phyloP scores from a whole-genome alignment of 805 yeast genomes.

The Hanseniaspora meyeri region DNA sequence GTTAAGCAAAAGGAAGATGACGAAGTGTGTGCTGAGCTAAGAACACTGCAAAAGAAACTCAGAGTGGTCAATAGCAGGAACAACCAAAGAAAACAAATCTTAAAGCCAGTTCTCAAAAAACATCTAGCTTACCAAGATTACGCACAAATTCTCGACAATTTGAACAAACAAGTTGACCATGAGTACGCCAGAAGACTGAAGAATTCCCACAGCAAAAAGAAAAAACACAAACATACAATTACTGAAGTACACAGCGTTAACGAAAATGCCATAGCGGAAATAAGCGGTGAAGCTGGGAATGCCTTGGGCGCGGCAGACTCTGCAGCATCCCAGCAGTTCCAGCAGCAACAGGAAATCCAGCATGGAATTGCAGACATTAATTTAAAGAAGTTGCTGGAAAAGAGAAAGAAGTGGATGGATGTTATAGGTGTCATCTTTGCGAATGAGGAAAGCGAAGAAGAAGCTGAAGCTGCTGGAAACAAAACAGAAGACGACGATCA shows the following conservation, averaged over 20 bases:
- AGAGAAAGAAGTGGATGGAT: slow-evolving; percentile 75
- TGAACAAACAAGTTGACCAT: slow-evolving; percentile 94
- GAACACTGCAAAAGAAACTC: slow-evolving; percentile 59
- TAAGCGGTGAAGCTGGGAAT: slow-evolving; percentile 16
- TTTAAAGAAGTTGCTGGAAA: slow-evolving; percentile 65
- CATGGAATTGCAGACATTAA: slow-evolving; percentile 70
- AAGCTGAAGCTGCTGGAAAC: slow-evolving; percentile 33
- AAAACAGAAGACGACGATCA: slow-evolving; percentile 29
- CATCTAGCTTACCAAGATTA: slow-evolving; percentile 94
- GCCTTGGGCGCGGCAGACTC: neutral
- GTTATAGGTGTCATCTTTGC: slow-evolving; percentile 79
- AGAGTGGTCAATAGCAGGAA: slow-evolving; percentile 50
- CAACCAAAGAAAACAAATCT: slow-evolving; percentile 47
- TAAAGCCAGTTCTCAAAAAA: slow-evolving; percentile 67
- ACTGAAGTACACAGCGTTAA: slow-evolving; percentile 10
- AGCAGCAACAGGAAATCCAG: slow-evolving; percentile 31
- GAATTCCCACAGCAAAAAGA: slow-evolving; percentile 44
- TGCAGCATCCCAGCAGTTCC: neutral
- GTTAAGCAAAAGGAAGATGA: slow-evolving; percentile 76
- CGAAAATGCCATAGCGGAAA: slow-evolving; percentile 13
- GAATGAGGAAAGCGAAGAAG: slow-evolving; percentile 26
- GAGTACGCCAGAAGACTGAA: slow-evolving; percentile 74
- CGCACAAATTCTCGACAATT: slow-evolving; percentile 74
- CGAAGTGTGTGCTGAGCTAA: slow-evolving; percentile 75
- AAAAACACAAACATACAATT: slow-evolving; percentile 21